Evolutionary conservation across 768 basidiomycete genomes (phyloP).

Genomic region (Lentinus brumalis): DNA sequence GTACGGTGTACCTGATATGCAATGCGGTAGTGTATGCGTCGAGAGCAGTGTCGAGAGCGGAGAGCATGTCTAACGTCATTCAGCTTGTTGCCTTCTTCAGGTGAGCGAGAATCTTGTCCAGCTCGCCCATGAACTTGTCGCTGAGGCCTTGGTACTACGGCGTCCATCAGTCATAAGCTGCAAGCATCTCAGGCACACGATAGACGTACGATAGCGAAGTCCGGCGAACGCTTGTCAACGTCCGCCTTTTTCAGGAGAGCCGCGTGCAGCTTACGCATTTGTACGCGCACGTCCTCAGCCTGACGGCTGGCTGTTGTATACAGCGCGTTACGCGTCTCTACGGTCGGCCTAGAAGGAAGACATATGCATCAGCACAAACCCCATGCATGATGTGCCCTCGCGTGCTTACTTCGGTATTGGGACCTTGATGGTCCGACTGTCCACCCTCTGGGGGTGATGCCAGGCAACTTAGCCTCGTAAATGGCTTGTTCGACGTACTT

Average conservation of each 20-base stretch:
- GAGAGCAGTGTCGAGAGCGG: not conserved
- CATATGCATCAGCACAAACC: not conserved
- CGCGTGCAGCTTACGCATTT: constrained; percentile 72
- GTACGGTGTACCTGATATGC: not conserved
- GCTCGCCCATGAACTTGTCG: constrained; percentile 60
- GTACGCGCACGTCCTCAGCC: constrained; percentile 75
- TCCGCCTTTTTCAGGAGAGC: constrained; percentile 68
- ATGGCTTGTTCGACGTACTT: constrained; percentile 76
- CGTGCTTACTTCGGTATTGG: constrained; percentile 72
- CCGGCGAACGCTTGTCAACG: constrained; percentile 67
- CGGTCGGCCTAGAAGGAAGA: constrained; percentile 59
- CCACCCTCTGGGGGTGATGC: constrained; percentile 68
- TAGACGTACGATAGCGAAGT: constrained; percentile 64
- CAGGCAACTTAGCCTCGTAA: constrained; percentile 74
- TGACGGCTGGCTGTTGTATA: constrained; percentile 58
- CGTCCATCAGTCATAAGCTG: not conserved
- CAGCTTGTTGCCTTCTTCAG: constrained; percentile 58
- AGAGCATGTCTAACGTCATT: too few species aligned
- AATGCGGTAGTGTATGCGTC: not conserved
- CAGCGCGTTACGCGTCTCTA: constrained; percentile 65
- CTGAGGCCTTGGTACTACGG: constrained; percentile 73
- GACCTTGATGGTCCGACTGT: constrained; percentile 72
- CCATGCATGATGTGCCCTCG: not conserved
- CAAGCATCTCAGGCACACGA: not conserved
- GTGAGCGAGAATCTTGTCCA: constrained; percentile 65